Conservation (phyloP, 2,329 filamentous ascomycete genomes). For the Cladosporium cucumerinum region DNA sequence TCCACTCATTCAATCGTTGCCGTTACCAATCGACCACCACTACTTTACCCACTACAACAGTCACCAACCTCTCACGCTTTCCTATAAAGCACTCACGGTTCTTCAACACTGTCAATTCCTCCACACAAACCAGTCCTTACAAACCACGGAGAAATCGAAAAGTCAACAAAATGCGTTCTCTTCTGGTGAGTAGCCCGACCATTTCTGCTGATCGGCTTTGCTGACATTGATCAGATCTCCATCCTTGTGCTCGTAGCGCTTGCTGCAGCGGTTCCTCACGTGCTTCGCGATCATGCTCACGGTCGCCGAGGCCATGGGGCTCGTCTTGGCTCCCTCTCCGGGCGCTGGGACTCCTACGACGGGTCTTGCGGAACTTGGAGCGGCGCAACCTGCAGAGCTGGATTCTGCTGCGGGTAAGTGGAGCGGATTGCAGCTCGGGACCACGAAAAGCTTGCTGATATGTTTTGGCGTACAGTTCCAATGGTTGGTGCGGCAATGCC, state of each 20-base stretch:
- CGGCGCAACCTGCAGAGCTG: slow-evolving; percentile 21
- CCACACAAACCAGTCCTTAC: background rate
- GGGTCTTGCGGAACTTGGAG: slow-evolving; percentile 23
- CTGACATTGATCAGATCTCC: slow-evolving; percentile 8
- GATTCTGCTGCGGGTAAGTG: slow-evolving; percentile 22
- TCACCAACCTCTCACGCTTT: background rate
- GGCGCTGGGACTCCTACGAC: slow-evolving; percentile 17
- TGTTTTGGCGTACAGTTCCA: background rate
- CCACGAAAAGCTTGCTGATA: background rate
- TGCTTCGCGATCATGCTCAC: background rate
- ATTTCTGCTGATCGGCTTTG: background rate
- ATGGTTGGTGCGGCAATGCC: slow-evolving; percentile 25
- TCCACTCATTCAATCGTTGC: background rate
- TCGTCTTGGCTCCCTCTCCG: slow-evolving; percentile 8
- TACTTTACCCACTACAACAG: background rate
- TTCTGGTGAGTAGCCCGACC: background rate
- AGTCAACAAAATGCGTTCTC: slow-evolving; percentile 1
- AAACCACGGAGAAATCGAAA: background rate
- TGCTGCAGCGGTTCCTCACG: slow-evolving; percentile 22
- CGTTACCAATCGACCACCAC: background rate
- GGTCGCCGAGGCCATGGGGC: slow-evolving; percentile 14
- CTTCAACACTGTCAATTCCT: background rate
- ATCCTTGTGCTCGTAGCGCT: slow-evolving; percentile 19
- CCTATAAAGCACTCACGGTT: background rate
- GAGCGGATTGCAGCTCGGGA: background rate